Base-by-base conservation (phyloP, 108 stramenopile genomes). In the Thalassiosira profunda region DNA sequence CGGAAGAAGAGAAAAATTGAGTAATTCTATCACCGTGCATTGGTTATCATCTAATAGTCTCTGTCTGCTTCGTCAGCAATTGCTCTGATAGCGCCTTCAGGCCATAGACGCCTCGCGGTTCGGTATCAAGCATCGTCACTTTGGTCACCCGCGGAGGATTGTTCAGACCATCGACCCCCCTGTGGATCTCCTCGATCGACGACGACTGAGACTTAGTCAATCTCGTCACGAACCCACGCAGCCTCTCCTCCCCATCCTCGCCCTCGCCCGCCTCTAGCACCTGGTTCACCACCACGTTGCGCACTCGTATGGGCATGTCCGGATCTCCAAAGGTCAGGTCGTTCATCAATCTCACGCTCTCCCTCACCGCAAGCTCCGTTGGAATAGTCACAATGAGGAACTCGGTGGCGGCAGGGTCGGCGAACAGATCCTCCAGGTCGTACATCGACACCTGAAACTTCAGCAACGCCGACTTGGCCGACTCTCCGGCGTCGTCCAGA, bases 371-470 rank as follows among this genome's bases (percentile, higher is more conserved):
- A 36, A 97, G 64, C 58, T 95, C 94, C 1, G 92, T 97, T 0
- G 89, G 84, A 20, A 97, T 85, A 4, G 96, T 95, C 0, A 97
- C 94, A 55, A 97, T 91, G n/a, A 94, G 65, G 60, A 97, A 97
- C 41, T 97, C 96, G 3, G 92, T 97, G 33, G 86, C 82, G 3
- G 79, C 56, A 10, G 88, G 78, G 82, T 95, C 80, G 4, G 89
- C 76, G 74, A 97, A 95, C 46, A 97, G 31, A 63, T 94, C 90
- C 56, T 97, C 96, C 25, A 97, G 69, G 47, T 92, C 92, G 54
- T 87, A 93, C 93, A 94, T 97, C 49, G 90, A 82, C 4, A 94
- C 54, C 59, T 97, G 92, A 55, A 97, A 97, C 21, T 76, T 73
- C 0, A 91, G 76, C 11, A 97, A 72, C 20, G 81, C 69, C 29